Base-by-base conservation (phyloP, 768 basidiomycete genomes). In the Daedaleopsis nitida region DNA sequence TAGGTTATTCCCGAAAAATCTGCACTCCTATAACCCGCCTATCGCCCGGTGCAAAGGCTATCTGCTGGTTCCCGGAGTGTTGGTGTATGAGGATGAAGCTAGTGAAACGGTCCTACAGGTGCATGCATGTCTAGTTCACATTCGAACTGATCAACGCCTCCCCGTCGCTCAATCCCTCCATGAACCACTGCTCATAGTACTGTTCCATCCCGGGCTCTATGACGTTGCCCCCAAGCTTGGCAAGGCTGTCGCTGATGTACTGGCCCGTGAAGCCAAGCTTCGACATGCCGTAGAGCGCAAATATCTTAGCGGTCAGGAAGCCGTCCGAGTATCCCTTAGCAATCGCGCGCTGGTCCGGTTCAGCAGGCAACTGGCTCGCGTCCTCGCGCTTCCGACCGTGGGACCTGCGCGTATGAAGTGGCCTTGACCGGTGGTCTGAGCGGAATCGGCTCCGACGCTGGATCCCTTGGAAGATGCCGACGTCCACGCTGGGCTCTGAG, bases 251-350 rank as follows among this genome's bases (percentile, higher is more conserved):
- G 17, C 35, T 59, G n/a, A 88, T 78, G 66, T 81, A 87, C 65
- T 90, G 88, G 7, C 79, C 82, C 17, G 72, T 71, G 68, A 89
- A 90, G 0, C 88, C 88, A 1, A 88, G 75, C 62, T 75, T 81
- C 32, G 81, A 83, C 69, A 75, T 74, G 21, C 76, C 76, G 48
- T 78, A 71, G 9, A 72, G 66, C 2, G 83, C 84, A 70, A 90
- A 89, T 11, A 79, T 73, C 65, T 78, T 80, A 2, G 83, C 85
- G 0, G 84, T 80, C 1, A 74, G 70, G 62, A 81, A 83, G 1
- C 89, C 89, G 62, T 89, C 85, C 19, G 76, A 74, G 69, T 88
- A 88, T 0, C 87, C 89, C 52, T 74, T 73, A 13, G 74, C 52
- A 37, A 72, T 69, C 8, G 75, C 67, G 11, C 63, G 65, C 53